These are phyloP conservation scores for Rhodomyrtus psidioides DNA, from an alignment of 441 rosid genomes.

Conservation along the genomic window DNA sequence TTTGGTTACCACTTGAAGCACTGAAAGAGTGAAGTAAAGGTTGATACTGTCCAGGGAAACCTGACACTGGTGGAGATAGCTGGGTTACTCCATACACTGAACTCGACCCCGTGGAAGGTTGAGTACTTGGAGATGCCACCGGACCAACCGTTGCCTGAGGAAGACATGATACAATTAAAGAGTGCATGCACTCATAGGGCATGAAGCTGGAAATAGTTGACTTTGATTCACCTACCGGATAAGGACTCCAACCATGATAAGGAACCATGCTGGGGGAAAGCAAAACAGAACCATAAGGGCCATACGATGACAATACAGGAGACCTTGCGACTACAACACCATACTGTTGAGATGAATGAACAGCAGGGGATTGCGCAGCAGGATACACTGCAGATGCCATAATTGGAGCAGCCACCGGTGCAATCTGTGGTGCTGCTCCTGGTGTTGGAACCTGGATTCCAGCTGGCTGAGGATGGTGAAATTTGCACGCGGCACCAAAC, in stretches of 20 bases:
- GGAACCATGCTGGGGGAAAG: conserved; percentile 74
- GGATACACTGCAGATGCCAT: conserved; percentile 46
- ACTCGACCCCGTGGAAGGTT: conserved; percentile 49
- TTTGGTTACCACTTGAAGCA: conserved; percentile 46
- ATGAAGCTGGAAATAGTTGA: not conserved
- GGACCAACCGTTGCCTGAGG: conserved; percentile 55
- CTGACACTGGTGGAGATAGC: conserved; percentile 61
- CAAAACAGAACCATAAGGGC: conserved; percentile 66
- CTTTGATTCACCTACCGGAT: conserved; percentile 42
- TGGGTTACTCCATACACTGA: conserved; percentile 61
- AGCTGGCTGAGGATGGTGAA: conserved; percentile 72
- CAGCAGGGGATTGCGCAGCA: conserved; percentile 47
- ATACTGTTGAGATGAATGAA: conserved; percentile 64
- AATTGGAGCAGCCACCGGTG: conserved; percentile 30
- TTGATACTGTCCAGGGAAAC: conserved; percentile 59
- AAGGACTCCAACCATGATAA: conserved; percentile 67
- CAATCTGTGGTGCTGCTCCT: conserved; percentile 36
- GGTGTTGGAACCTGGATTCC: conserved; percentile 40
- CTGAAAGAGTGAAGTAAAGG: conserved; percentile 27
- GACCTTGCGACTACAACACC: conserved; percentile 78
- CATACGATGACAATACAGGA: conserved; percentile 59
- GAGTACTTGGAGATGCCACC: conserved; percentile 51
- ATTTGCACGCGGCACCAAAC: conserved; percentile 84
- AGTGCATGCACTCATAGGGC: not conserved
- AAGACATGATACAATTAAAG: not conserved